Evolutionary conservation across 495 filamentous ascomycete species (phyloP), one percentile per base, ranked within the genome.

Genomic region (Talaromyces nanjingensis): DNA sequence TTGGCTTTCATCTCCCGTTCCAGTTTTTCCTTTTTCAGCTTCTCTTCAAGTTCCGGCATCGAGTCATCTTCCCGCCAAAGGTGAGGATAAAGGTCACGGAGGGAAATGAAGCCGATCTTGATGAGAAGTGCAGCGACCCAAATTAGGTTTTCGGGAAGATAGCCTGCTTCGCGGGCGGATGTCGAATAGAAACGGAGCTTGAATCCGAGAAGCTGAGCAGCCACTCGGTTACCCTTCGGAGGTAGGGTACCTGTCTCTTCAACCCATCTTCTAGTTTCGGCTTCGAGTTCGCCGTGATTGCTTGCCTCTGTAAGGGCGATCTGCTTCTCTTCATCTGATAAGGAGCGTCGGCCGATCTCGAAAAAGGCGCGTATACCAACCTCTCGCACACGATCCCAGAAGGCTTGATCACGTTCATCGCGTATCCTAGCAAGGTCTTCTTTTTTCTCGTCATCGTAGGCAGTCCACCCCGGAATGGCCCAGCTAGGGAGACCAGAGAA

Each of bases 41-140:
- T 80, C 25, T 83, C 79, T 65, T 83, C 84, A 29, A 94, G 72
- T 0, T 70, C 77, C 53, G 88, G 81, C 93, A 98, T 98, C 3
- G 84, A 81, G 20, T 90, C 87, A 66, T 98, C 93, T 0, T 81
- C 78, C 22, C 96, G 90, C 83, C 91, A 93, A 4, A 98, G 86
- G 70, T 98, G 96, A 39, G 93, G 87, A 72, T 97, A 97, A 22
- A 99, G 78, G 69, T 98, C 94, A 45, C 86, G 84, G 3, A 99
- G 79, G n/a, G 93, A 96, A 64, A 99, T 92, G 73, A 99, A 98
- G 24, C 96, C 96, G 57, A 96, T 89, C 74, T 98, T 98, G 75
- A 99, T 97, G 45, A 99, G 84, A 27, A 98, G 78, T 0, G 96
- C 91, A 1, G 91, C 86, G 6, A 98, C 85, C 65, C 92, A 93